phyloP scores from a whole-genome alignment of 148 eudicot species.

The Diospyros lotus region DNA sequence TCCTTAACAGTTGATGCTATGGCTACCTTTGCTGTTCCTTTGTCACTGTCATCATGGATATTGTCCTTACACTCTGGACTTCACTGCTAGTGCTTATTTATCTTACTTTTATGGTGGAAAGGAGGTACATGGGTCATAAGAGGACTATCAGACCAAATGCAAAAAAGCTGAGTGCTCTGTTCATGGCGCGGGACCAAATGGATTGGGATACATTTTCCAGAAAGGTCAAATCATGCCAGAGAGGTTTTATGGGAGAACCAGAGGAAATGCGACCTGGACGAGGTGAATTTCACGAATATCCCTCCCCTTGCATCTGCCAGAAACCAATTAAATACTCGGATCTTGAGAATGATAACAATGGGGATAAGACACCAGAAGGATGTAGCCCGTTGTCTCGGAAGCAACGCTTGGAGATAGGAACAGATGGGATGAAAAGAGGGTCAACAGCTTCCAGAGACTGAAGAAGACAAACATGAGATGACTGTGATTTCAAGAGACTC shows the following conservation, averaged over 20 bases:
- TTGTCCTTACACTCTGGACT: not conserved
- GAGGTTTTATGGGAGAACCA: slow-evolving; percentile 97
- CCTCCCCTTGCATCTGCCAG: slow-evolving; percentile 76
- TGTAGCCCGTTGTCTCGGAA: slow-evolving; percentile 9
- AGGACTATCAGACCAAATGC: slow-evolving; percentile 94
- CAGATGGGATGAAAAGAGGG: slow-evolving; percentile 2
- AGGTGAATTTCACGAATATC: slow-evolving; percentile 82
- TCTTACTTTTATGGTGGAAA: slow-evolving; percentile 21
- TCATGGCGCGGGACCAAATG: slow-evolving; percentile 57
- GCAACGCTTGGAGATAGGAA: slow-evolving; percentile 6
- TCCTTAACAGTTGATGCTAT: not conserved
- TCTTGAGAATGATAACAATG: slow-evolving; percentile 17
- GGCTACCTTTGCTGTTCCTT: not conserved
- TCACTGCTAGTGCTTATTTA: not conserved
- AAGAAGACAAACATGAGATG: slow-evolving; percentile 8
- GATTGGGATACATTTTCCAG: slow-evolving; percentile 67
- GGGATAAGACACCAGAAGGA: slow-evolving; percentile 15
- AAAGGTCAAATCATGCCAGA: slow-evolving; percentile 84
- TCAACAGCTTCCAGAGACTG: slow-evolving; percentile 9
- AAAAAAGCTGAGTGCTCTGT: slow-evolving; percentile 76
- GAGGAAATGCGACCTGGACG: slow-evolving; percentile 78
- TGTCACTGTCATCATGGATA: not conserved
- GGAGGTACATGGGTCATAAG: slow-evolving; percentile 98
- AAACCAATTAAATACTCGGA: slow-evolving; percentile 35
- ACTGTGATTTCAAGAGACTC: slow-evolving; percentile 18